Evolutionary conservation across 257 asterid genomes (phyloP).

Genomic region (Striga asiatica): DNA sequence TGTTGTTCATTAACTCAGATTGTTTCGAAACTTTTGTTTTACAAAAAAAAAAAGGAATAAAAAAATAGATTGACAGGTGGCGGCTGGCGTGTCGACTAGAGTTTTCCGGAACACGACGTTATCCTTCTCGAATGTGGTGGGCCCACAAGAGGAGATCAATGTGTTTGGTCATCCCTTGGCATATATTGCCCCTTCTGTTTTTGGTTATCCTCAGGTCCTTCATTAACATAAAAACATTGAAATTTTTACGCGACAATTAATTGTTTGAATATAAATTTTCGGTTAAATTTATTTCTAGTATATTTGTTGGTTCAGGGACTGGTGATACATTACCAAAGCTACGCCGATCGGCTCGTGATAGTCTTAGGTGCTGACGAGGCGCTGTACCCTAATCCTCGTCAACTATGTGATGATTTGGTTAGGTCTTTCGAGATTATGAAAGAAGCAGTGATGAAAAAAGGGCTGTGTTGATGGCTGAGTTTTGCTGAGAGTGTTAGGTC

Average conservation of each 20-base stretch:
- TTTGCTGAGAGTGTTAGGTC: not conserved
- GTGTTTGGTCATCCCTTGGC: constrained; percentile 29
- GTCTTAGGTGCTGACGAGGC: not conserved
- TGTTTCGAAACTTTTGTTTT: no score
- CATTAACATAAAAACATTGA: not conserved
- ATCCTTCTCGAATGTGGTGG: constrained; percentile 23
- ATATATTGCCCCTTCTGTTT: constrained; percentile 33
- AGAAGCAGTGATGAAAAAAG: not conserved
- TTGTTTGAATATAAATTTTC: no score
- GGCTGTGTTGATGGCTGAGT: not conserved
- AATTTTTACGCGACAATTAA: not conserved
- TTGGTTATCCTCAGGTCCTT: constrained; percentile 27
- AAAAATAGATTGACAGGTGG: no score
- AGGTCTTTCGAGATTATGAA: not conserved
- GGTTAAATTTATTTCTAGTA: no score
- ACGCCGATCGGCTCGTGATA: not conserved
- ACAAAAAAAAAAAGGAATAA: no score
- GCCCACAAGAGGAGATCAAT: constrained; percentile 35
- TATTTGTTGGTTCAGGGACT: not conserved
- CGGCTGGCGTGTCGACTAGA: constrained; percentile 4
- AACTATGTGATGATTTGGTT: not conserved
- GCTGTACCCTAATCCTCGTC: not conserved
- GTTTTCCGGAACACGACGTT: constrained; percentile 23
- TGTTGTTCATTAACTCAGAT: no score
- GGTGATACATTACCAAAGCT: not conserved